Evolutionary conservation across 306 rosid genomes (phyloP).

Genomic region (Trifolium subterraneum): DNA sequence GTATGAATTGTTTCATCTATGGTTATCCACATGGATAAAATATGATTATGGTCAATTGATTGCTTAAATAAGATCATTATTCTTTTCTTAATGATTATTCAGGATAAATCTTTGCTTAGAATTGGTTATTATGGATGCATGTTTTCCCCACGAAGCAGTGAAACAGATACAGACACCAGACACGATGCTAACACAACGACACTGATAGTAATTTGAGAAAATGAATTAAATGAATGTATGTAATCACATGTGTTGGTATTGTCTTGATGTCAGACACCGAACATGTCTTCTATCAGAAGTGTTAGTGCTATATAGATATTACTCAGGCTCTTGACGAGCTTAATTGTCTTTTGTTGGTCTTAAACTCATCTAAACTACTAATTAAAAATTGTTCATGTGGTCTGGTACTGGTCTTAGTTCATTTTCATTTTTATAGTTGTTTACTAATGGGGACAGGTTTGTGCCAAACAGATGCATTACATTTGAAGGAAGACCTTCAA

Average conservation of each 20-base stretch:
- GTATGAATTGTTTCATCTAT: constrained; percentile 7
- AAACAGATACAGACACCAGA: too few relatives aligned
- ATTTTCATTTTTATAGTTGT: constrained; percentile 6
- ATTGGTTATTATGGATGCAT: constrained; percentile 35
- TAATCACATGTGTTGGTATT: too few relatives aligned
- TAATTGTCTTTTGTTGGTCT: constrained; percentile 13
- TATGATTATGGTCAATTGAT: constrained; percentile 30
- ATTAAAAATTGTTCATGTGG: constrained; percentile 8
- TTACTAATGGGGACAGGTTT: constrained; percentile 31
- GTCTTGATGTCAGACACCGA: too few relatives aligned
- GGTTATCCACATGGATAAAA: constrained; percentile 32
- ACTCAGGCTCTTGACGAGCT: not conserved
- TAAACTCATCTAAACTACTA: not conserved
- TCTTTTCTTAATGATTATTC: not conserved
- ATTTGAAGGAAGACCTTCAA: constrained; percentile 35
- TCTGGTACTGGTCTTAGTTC: constrained; percentile 17
- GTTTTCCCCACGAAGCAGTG: constrained; percentile 17
- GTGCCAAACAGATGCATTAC: constrained; percentile 39
- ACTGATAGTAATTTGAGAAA: too few relatives aligned
- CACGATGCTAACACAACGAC: too few relatives aligned
- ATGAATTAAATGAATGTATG: too few relatives aligned
- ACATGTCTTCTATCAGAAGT: too few relatives aligned
- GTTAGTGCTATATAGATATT: not conserved
- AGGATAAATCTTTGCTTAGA: constrained; percentile 25
- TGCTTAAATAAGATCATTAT: constrained; percentile 33